Evolutionary conservation across 345 rosid genomes (phyloP).

Genomic region (Gossypium bickii): DNA sequence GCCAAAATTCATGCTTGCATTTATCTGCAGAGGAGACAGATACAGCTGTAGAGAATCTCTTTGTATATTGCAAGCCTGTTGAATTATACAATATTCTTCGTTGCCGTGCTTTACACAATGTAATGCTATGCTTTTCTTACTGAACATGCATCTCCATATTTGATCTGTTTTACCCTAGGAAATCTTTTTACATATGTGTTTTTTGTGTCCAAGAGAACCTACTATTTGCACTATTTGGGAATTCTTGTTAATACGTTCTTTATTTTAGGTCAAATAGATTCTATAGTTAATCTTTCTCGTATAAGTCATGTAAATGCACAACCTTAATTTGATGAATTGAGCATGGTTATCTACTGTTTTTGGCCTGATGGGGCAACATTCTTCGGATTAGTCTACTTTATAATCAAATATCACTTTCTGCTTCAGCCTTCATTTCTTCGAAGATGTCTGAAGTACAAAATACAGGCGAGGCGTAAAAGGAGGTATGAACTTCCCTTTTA

Average conservation of each 20-base stretch:
- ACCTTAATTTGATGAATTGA: neutral
- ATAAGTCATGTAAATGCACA: neutral
- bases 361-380: neutral
- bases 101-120: slow-evolving; percentile 55
- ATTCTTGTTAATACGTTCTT: neutral
- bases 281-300: neutral
- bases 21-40: slow-evolving; percentile 59
- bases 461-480: slow-evolving; percentile 46
- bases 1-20: slow-evolving; percentile 49
- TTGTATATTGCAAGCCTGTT: slow-evolving; percentile 81
- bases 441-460: slow-evolving; percentile 65
- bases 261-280: slow-evolving; percentile 1
- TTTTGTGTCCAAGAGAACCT: neutral
- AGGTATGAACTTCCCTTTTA: slow-evolving; percentile 37
- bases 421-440: slow-evolving; percentile 72
- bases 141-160: slow-evolving; percentile 6
- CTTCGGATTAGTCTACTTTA: neutral
- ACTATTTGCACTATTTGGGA: neutral
- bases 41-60: slow-evolving; percentile 65
- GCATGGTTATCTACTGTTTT: neutral
- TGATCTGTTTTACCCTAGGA: neutral
- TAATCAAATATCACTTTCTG: slow-evolving; percentile 10
- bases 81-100: slow-evolving; percentile 68
- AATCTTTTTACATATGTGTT: neutral
- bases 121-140: slow-evolving; percentile 24